Evolutionary conservation across 352 stramenopile species (phyloP).

Genomic region (Thraustochytrium striatum): DNA sequence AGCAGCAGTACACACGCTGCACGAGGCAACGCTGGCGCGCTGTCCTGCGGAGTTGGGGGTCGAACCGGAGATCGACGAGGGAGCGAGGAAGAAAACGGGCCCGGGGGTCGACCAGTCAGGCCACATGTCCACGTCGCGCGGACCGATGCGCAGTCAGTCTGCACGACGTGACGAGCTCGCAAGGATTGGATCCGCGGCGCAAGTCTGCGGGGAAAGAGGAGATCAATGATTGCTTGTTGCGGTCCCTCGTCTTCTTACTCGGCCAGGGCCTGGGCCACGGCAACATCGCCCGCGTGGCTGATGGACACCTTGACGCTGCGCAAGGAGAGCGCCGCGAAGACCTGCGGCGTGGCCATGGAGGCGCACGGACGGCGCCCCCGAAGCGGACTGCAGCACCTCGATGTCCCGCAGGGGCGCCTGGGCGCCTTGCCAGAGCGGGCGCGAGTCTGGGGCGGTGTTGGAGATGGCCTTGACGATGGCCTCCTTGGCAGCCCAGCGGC

Average conservation of each 20-base stretch:
- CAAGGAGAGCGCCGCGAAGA: constrained; percentile 70
- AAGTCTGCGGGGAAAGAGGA: too few relatives aligned
- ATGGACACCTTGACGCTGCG: constrained; percentile 74
- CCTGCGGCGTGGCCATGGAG: constrained; percentile 68
- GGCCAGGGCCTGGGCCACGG: constrained; percentile 71
- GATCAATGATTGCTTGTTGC: too few relatives aligned
- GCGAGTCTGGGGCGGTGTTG: constrained; percentile 58
- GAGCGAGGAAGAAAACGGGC: too few relatives aligned
- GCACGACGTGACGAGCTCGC: too few relatives aligned
- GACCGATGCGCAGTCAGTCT: too few relatives aligned
- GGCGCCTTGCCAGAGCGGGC: constrained; percentile 66
- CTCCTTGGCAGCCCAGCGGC: constrained; percentile 78
- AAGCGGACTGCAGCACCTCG: constrained; percentile 72
- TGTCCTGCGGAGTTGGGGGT: too few relatives aligned
- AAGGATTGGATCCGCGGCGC: too few relatives aligned
- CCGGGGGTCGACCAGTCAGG: too few relatives aligned
- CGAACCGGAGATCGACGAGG: too few relatives aligned
- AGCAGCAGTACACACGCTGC: too few relatives aligned
- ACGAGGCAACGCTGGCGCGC: too few relatives aligned
- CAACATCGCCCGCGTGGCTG: constrained; percentile 78
- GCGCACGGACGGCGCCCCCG: constrained; percentile 68
- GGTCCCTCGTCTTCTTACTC: constrained; percentile 34
- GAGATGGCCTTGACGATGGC: constrained; percentile 83
- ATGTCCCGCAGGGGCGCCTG: constrained; percentile 72
- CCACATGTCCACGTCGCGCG: too few relatives aligned